Percentiles rank a stretch among this genome's conserved stretches.
Evolutionary conservation across 305 asterid species (phyloP).

Genomic region (Fraxinus angustifolia): DNA sequence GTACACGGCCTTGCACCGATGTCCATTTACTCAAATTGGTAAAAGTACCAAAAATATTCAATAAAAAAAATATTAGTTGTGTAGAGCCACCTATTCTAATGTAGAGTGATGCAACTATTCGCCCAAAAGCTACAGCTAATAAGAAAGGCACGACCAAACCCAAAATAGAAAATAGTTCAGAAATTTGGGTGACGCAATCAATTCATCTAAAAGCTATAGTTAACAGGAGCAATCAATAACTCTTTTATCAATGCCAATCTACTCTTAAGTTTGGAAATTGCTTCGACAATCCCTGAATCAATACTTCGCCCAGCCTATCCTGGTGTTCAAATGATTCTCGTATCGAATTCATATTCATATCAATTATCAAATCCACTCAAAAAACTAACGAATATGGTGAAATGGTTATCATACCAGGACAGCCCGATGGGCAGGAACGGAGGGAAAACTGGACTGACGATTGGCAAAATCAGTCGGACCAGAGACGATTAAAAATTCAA

Average conservation of each 20-base stretch:
- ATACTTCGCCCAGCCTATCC: not conserved
- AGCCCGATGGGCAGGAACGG: constrained; percentile 85
- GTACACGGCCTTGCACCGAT: not conserved
- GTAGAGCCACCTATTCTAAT: not conserved
- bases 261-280: not conserved
- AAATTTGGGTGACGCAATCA: not conserved
- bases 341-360: not conserved
- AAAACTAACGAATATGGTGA: not conserved
- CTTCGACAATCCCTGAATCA: not conserved
- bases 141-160: not conserved
- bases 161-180: too few species aligned
- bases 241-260: too few species aligned
- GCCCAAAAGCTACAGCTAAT: not conserved
- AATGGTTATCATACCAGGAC: constrained; percentile 45
- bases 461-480: constrained; percentile 33
- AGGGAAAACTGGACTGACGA: constrained; percentile 28
- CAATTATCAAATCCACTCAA: not conserved
- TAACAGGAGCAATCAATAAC: not conserved
- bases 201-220: not conserved
- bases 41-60: not conserved
- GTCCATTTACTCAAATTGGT: not conserved
- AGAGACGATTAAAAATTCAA: constrained; percentile 61
- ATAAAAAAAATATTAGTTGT: not conserved
- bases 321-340: not conserved
- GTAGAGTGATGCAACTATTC: not conserved